Percentiles rank a stretch among this genome's conserved stretches.
phyloP scores from a whole-genome alignment of 2,329 filamentous ascomycete genomes.

The Talaromyces funiculosus region DNA sequence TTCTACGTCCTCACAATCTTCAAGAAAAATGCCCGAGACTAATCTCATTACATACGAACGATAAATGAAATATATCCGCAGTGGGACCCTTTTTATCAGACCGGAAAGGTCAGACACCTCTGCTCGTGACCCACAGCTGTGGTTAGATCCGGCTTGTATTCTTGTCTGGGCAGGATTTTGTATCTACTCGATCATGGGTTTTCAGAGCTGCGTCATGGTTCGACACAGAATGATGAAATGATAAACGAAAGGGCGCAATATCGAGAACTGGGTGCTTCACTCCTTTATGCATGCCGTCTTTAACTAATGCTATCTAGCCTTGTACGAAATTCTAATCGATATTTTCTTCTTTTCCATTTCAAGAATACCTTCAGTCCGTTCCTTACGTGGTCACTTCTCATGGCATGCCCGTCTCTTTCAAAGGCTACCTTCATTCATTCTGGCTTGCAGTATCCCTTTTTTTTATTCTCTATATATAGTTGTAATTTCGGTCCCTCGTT shows the following conservation, averaged over 20 bases:
- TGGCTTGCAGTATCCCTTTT: not conserved
- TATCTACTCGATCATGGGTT: not conserved
- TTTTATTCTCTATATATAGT: not conserved
- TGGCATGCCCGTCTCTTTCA: not conserved
- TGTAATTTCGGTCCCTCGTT: conserved; percentile 4
- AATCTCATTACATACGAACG: not conserved
- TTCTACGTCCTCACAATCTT: not conserved
- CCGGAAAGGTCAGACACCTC: not conserved
- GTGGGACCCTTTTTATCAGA: not conserved
- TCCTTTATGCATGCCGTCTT: not conserved
- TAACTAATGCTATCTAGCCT: not conserved
- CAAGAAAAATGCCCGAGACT: not conserved
- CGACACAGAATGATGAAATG: not conserved
- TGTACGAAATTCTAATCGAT: not conserved
- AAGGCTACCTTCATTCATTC: not conserved
- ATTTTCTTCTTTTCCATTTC: not conserved
- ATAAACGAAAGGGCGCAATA: not conserved
- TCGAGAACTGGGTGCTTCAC: not conserved
- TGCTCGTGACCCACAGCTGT: not conserved
- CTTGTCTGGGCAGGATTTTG: not conserved
- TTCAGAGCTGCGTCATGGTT: not conserved
- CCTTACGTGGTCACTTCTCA: not conserved
- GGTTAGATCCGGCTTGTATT: not conserved
- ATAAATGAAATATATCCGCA: not conserved
- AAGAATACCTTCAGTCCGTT: not conserved